Percentiles rank a stretch among this genome's conserved stretches.
phyloP scores from a whole-genome alignment of 2,329 filamentous ascomycete genomes.

The Dothideomycetes sp. region DNA sequence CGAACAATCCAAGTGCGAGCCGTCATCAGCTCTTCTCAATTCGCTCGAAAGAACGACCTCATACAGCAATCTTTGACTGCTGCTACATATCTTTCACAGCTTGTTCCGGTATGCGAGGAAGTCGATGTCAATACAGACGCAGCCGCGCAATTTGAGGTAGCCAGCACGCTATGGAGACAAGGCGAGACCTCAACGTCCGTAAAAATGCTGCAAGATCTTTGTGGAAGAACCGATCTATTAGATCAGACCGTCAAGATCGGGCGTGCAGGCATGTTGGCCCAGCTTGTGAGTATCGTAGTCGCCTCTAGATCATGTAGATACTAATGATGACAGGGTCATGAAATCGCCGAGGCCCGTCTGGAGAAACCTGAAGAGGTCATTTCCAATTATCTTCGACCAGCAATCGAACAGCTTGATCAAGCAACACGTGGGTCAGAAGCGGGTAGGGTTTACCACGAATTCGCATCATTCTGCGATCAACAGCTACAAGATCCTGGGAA shows the following conservation, averaged over 20 bases:
- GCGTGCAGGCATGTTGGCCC: constrained; percentile 71
- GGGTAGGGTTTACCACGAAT: constrained; percentile 86
- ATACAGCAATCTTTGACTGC: constrained; percentile 81
- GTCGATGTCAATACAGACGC: constrained; percentile 70
- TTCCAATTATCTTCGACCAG: constrained; percentile 72
- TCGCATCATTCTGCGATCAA: constrained; percentile 89
- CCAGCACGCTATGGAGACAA: constrained; percentile 88
- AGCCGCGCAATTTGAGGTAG: constrained; percentile 69
- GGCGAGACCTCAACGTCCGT: constrained; percentile 86
- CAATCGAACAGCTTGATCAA: constrained; percentile 69
- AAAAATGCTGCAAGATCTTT: constrained; percentile 70
- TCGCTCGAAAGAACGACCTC: constrained; percentile 71
- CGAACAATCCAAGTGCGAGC: constrained; percentile 65
- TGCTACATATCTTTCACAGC: constrained; percentile 70
- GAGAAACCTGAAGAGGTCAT: constrained; percentile 90
- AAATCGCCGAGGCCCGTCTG: constrained; percentile 78
- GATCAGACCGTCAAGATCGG: constrained; percentile 65
- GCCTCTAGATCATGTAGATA: too few relatives aligned
- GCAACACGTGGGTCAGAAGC: constrained; percentile 61
- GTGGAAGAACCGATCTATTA: constrained; percentile 51
- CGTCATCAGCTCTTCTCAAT: constrained; percentile 63
- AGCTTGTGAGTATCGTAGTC: constrained; percentile 50
- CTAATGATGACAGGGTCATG: constrained; percentile 52
- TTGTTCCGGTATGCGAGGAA: constrained; percentile 59
- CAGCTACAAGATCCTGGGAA: constrained; percentile 82